Evolutionary conservation across 1,284 basidiomycete species (phyloP), one percentile per base, ranked within the genome.

Genomic region (Fomitopsis schrenkii): DNA sequence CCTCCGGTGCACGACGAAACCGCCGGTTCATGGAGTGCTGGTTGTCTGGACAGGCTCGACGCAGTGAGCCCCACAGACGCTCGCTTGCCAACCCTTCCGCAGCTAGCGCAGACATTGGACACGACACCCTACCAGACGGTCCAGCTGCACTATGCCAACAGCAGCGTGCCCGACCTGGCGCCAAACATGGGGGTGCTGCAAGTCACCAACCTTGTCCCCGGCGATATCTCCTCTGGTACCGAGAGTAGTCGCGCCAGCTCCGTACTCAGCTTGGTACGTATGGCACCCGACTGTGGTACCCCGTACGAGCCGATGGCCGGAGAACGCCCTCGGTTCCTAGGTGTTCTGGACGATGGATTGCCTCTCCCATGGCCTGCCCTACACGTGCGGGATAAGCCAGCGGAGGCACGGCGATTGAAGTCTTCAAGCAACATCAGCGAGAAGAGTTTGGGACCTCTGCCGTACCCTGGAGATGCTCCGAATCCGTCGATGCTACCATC

Each of bases 141-240:
- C 26, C 64, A 65, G 36, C 38, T 70, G 6, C 64, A 62, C 26
- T 55, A 61, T 48, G 59, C 64, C 14, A 64, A 67, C 46, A 65
- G 64, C 56, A 72, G 69, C 58, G 70, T 73, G 1, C 68, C 68
- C 5, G 71, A 72, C 60, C 64, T 77, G 58, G 59, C 74, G 60
- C 70, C 78, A 61, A 71, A 70, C 22, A 70, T 78, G 15, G 78
- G 79, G 10, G 67, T 63, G 17, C 72, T 81, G 15, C 73, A 72
- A 57, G 74, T 81, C 46, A 68, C 76, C 30, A 80, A 81, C 66
- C 72, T 77, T 57, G 69, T 75, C 17, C 77, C 79, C 1, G 80
- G 79, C 8, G 79, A 81, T 54, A 61, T 77, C 50, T 72, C 72
- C 2, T 63, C 66, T 12, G 36, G 53, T 5, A 76, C 74, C n/a